A percentile compares a stretch with the other conserved stretches of the same genome.
These are phyloP conservation scores for Flaveria robusta DNA, from an alignment of 129 eudicot species.

Conservation along the genomic window DNA sequence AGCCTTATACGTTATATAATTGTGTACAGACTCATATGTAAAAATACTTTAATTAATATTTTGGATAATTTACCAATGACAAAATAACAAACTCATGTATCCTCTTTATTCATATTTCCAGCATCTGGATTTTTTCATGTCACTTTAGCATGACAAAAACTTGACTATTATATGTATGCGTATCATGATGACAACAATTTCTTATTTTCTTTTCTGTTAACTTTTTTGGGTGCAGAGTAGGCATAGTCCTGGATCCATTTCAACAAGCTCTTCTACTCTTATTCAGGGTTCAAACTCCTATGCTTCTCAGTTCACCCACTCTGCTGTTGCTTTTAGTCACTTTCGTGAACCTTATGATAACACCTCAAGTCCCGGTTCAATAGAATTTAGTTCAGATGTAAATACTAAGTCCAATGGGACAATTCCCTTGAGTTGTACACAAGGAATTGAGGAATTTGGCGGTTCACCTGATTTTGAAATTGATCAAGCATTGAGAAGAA, in stretches of 20 bases:
- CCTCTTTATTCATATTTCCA: not conserved
- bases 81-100: not conserved
- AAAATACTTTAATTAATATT: not conserved
- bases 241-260: conserved; percentile 46
- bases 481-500: conserved; percentile 49
- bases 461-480: conserved; percentile 48
- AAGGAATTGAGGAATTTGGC: conserved; percentile 36
- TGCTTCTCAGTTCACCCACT: no score
- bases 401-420: conserved; percentile 44
- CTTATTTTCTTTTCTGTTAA: not conserved
- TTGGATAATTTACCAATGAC: conserved; percentile 5
- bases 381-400: conserved; percentile 66
- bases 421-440: conserved; percentile 39
- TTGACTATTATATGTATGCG: not conserved
- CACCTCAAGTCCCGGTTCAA: conserved; percentile 65
- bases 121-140: not conserved
- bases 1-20: not conserved
- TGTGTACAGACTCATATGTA: not conserved
- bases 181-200: not conserved
- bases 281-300: not conserved
- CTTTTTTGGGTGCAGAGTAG: conserved; percentile 48
- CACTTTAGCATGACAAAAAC: not conserved
- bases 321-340: conserved; percentile 19
- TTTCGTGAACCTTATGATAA: conserved; percentile 51
- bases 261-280: conserved; percentile 45